Percentiles rank a stretch among this genome's conserved stretches.
Evolutionary conservation across 163 green algal species (phyloP).

Genomic region (Chloromonas sp.): DNA sequence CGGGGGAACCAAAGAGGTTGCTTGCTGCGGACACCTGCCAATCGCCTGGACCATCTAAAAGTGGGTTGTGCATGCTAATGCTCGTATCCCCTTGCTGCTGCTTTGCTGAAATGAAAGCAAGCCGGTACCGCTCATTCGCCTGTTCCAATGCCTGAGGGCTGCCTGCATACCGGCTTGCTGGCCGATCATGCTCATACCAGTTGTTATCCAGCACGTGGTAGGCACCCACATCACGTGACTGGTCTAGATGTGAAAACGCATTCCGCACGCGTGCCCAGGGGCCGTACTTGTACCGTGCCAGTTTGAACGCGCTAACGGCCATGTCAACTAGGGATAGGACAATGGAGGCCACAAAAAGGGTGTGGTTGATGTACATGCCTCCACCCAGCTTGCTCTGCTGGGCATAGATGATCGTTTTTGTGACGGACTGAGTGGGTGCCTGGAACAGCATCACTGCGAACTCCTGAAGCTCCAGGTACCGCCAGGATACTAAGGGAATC

Average conservation of each 20-base stretch:
- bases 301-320: constrained; percentile 24
- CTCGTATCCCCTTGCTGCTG: background rate
- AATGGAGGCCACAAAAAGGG: constrained; percentile 33
- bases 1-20: no score
- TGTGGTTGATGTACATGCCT: constrained; percentile 33
- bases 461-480: constrained; percentile 41
- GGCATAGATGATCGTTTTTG: constrained; percentile 30
- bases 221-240: constrained; percentile 10
- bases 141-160: background rate
- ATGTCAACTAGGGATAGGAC: constrained; percentile 34
- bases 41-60: background rate
- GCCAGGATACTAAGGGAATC: constrained; percentile 33
- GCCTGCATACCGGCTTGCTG: background rate
- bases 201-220: constrained; percentile 13
- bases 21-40: no score
- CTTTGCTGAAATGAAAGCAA: no score
- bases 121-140: no score
- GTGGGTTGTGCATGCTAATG: background rate
- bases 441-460: constrained; percentile 32
- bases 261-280: constrained; percentile 18
- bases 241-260: constrained; percentile 31
- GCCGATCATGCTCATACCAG: background rate
- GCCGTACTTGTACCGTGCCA: constrained; percentile 24
- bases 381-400: constrained; percentile 14
- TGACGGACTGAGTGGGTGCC: constrained; percentile 27